phyloP scores from a whole-genome alignment of 139 green algal genomes.

The Chlorella sp. region DNA sequence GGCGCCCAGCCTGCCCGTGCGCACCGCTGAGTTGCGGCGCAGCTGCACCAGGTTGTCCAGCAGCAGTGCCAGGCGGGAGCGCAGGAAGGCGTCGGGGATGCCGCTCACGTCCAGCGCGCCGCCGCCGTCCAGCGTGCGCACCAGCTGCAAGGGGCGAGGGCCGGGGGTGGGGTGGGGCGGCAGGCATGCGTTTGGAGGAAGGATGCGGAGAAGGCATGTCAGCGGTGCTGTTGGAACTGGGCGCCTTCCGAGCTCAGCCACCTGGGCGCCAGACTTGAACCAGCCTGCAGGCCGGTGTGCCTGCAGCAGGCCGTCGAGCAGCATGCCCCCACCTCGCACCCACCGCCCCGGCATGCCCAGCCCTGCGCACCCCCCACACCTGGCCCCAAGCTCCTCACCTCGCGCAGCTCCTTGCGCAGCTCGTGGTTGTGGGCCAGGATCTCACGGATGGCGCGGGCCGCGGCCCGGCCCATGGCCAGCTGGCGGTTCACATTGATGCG shows the following conservation, averaged over 20 bases:
- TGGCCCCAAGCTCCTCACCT: constrained; percentile 18
- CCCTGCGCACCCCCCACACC: background rate
- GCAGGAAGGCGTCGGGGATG: constrained; percentile 42
- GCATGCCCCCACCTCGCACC: too few relatives aligned
- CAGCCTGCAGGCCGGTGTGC: background rate
- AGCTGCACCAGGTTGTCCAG: constrained; percentile 53
- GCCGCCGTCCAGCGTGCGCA: constrained; percentile 46
- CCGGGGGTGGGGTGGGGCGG: background rate
- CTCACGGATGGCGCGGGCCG: constrained; percentile 30
- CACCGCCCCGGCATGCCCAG: too few relatives aligned
- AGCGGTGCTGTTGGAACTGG: too few relatives aligned
- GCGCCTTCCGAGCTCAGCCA: too few relatives aligned
- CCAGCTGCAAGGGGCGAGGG: constrained; percentile 15
- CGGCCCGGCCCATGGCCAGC: constrained; percentile 34
- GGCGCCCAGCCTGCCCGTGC: background rate
- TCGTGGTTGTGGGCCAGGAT: constrained; percentile 38
- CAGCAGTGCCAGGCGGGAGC: constrained; percentile 25
- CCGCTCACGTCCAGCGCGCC: constrained; percentile 49
- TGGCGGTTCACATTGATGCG: constrained; percentile 24
- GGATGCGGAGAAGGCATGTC: background rate
- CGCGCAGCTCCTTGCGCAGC: constrained; percentile 41
- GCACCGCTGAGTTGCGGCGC: constrained; percentile 36
- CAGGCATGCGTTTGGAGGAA: background rate
- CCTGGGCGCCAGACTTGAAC: too few relatives aligned
- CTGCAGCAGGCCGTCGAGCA: too few relatives aligned